Conservation (phyloP, 2,329 filamentous ascomycete genomes). For the Neocucurbitaria cava region DNA sequence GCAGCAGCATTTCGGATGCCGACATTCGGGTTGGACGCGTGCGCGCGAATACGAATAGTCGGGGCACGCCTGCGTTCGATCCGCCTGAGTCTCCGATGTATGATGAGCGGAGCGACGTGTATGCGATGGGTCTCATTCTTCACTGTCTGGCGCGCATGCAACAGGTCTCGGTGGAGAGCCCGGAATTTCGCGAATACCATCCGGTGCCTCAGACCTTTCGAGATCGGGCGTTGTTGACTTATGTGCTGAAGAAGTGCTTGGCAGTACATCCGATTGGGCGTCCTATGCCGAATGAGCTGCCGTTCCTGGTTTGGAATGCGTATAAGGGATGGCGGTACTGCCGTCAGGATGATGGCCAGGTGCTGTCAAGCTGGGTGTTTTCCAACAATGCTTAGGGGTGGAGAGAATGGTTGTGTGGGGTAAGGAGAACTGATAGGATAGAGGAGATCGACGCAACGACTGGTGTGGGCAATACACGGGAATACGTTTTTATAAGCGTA, state of each 20-base stretch:
- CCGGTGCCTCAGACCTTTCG: too few species aligned
- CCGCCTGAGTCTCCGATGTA: not conserved
- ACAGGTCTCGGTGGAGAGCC: not conserved
- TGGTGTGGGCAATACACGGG: too few species aligned
- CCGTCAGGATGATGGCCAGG: not conserved
- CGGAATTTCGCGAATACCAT: not conserved
- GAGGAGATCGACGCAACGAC: too few species aligned
- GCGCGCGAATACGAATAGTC: not conserved
- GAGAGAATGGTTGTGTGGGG: too few species aligned
- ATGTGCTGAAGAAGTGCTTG: not conserved
- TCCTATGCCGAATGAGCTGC: not conserved
- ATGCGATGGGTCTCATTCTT: slow-evolving; percentile 1
- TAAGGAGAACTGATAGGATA: too few species aligned
- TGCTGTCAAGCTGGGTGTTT: slow-evolving; percentile 5
- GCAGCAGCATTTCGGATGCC: not conserved
- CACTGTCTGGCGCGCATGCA: slow-evolving; percentile 7
- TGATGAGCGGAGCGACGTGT: slow-evolving; percentile 1
- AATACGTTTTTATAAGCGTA: too few species aligned
- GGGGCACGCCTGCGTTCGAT: not conserved
- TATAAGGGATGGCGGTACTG: slow-evolving; percentile 1
- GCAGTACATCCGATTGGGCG: not conserved
- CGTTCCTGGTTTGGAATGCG: slow-evolving; percentile 1
- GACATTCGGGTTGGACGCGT: not conserved
- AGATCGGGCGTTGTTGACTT: not conserved
- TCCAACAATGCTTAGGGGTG: too few species aligned